Conservation (phyloP, 1,284 basidiomycete genomes). For the Leucoagaricus sp. region DNA sequence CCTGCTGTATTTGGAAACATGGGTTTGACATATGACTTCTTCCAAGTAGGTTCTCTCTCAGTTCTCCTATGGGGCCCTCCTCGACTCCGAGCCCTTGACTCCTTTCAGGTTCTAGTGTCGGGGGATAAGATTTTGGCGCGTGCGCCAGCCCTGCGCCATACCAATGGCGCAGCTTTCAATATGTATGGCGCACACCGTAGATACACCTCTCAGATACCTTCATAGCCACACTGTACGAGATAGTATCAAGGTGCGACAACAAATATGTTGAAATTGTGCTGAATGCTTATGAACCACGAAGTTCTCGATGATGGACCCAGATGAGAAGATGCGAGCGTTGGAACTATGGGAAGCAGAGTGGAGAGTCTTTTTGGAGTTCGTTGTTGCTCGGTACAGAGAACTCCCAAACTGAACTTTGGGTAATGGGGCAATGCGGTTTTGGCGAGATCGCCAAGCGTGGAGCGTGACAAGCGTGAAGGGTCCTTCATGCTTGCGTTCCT, state of each 20-base stretch:
- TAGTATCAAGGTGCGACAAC: conserved; percentile 56
- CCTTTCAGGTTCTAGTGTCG: conserved; percentile 58
- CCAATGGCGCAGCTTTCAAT: too few species aligned
- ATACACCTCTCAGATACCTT: too few species aligned
- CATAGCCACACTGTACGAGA: too few species aligned
- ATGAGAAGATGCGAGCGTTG: conserved; percentile 50
- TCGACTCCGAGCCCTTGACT: conserved; percentile 51
- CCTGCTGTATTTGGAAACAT: conserved; percentile 76
- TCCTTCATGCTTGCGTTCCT: too few species aligned
- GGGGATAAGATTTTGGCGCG: conserved; percentile 64
- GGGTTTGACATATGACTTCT: conserved; percentile 73
- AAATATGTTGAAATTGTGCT: conserved; percentile 2
- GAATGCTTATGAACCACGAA: conserved; percentile 32
- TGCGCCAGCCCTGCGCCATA: conserved; percentile 45
- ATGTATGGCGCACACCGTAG: too few species aligned
- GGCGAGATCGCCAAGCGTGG: too few species aligned
- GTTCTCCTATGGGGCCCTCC: neutral
- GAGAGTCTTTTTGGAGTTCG: conserved; percentile 47
- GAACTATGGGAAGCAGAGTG: conserved; percentile 54
- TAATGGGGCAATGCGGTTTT: too few species aligned
- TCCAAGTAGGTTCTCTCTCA: conserved; percentile 44
- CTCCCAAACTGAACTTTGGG: neutral
- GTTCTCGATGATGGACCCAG: conserved; percentile 52
- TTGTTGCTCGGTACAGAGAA: conserved; percentile 23
- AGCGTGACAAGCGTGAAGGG: too few species aligned